Evolutionary conservation across 371 early-diverging fungal genomes (phyloP).

Genomic region (Fennellomyces sp.): DNA sequence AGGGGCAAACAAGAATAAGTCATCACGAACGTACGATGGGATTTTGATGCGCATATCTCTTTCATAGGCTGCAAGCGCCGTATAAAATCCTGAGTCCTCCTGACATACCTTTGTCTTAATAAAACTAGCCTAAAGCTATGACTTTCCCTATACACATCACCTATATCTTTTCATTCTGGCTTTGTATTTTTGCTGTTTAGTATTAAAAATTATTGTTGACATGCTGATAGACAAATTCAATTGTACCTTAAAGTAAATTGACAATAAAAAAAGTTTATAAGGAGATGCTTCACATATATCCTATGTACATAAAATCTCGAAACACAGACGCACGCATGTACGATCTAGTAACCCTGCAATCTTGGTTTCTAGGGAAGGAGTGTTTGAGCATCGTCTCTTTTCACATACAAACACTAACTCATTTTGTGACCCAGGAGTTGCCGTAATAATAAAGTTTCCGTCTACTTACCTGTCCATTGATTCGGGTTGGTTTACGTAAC

Average conservation of each 20-base stretch:
- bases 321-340: conserved; percentile 1
- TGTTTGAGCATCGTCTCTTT: neutral
- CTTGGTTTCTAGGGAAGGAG: neutral
- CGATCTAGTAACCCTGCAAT: too few relatives aligned
- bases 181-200: neutral
- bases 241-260: neutral
- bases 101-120: too few relatives aligned
- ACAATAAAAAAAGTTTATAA: neutral
- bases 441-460: conserved; percentile 1
- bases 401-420: neutral
- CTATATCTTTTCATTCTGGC: too few relatives aligned
- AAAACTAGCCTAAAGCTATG: neutral
- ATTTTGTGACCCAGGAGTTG: neutral
- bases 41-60: neutral
- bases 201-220: neutral
- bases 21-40: neutral
- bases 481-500: neutral
- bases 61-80: neutral
- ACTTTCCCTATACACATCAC: too few relatives aligned
- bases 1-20: conserved; percentile 1
- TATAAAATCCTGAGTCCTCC: too few relatives aligned
- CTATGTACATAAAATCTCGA: neutral
- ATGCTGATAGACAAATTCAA: neutral
- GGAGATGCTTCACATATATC: neutral
- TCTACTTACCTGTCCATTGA: neutral